Evolutionary conservation across 768 basidiomycete species (phyloP), one percentile per base, ranked within the genome.

Genomic region (Boletus rex-veris): DNA sequence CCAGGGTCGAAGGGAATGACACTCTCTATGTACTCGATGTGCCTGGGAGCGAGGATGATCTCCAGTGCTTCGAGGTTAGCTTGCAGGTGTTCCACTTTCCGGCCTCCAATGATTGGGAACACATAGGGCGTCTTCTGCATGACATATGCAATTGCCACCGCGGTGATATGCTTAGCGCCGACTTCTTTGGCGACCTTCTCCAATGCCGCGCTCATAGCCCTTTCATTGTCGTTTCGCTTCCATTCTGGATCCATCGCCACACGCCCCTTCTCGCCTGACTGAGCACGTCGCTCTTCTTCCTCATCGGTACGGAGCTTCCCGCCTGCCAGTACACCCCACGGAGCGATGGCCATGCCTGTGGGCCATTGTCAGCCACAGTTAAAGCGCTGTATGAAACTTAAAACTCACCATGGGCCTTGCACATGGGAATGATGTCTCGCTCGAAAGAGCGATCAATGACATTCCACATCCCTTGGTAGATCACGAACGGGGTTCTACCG

Each of bases 401-500:
- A n/a, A 45, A 39, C 65, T 55, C 10, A 66, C 74, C 77, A 71
- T 77, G 8, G 2, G 54, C 53, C 38, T 44, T 61, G 48, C 59
- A 61, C 59, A 61, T 61, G 1, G 77, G 76, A 48, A 83, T 76
- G 50, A 82, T 78, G 2, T 82, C 81, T 8, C 80, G 72, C 63
- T 83, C 81, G 42, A 82, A 71, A 26, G 76, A 75, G 37, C 82
- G 73, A 5, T 72, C 58, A 53, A 78, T 64, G 16, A 77, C 64
- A 58, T 71, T 76, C 77, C 76, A 79, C 7, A 49, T 53, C 4
- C 77, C 81, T 67, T 79, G 81, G 62, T 83, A 84, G 28, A 84
- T 71, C 24, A 72, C 70, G 61, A 84, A 85, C 3, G 77, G 81
- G 0, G 78, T 75, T 48, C 78, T 64, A 0, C 71, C 79, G 46